These are phyloP conservation scores for Microthlaspi erraticum DNA, from an alignment of 345 rosid genomes.

Conservation along the genomic window DNA sequence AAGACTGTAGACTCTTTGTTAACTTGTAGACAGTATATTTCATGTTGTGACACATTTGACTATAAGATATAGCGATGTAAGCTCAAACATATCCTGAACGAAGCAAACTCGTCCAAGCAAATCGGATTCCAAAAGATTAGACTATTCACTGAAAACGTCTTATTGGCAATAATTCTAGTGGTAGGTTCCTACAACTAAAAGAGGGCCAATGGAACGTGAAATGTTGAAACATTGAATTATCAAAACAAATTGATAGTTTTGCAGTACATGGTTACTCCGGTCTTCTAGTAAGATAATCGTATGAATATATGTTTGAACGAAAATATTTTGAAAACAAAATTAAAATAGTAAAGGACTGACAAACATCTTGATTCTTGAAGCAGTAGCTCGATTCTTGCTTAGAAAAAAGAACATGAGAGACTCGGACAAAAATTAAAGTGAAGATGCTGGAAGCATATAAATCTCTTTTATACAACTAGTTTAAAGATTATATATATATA, in stretches of 20 bases:
- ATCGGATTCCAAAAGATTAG: neutral
- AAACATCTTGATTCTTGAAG: constrained; percentile 15
- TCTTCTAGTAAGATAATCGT: neutral
- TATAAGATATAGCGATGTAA: neutral
- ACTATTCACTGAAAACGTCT: neutral
- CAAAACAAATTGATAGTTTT: neutral
- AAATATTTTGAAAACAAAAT: neutral
- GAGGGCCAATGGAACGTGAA: neutral
- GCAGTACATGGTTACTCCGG: neutral
- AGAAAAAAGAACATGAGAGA: constrained; percentile 14
- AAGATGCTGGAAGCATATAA: constrained; percentile 32
- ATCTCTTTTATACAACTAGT: constrained; percentile 1
- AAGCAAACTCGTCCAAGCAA: constrained; percentile 12
- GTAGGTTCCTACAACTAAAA: neutral
- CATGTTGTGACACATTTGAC: neutral
- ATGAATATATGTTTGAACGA: constrained; percentile 3
- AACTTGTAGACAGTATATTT: neutral
- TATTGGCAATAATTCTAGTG: neutral
- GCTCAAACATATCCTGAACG: neutral
- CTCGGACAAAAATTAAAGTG: constrained; percentile 38
- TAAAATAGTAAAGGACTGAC: neutral
- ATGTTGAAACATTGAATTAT: neutral
- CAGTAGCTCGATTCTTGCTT: constrained; percentile 13
- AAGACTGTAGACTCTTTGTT: neutral
- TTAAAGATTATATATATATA: neutral